These are phyloP conservation scores for Protomyces pachydermus DNA, from an alignment of 1,139 yeast genomes.

Conservation along the genomic window DNA sequence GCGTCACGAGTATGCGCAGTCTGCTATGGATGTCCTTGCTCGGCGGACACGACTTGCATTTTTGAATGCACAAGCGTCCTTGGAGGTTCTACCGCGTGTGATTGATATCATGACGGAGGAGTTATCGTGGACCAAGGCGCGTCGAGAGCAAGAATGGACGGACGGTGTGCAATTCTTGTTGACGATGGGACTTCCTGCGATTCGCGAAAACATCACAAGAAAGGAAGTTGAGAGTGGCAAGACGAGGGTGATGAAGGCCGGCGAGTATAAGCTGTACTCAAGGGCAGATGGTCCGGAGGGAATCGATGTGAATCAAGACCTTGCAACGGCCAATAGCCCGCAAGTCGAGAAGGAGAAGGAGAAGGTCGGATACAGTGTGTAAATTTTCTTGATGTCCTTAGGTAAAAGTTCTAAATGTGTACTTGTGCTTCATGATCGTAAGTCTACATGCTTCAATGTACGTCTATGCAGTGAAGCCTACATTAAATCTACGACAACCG, in stretches of 20 bases:
- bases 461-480: too few relatives aligned
- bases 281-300: conserved; percentile 25
- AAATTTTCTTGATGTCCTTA: background rate
- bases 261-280: conserved; percentile 13
- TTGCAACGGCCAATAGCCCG: conserved; percentile 11
- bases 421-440: too few relatives aligned
- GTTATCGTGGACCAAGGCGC: conserved; percentile 63
- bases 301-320: conserved; percentile 12
- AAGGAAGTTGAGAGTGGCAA: conserved; percentile 31
- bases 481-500: too few relatives aligned
- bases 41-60: conserved; percentile 93
- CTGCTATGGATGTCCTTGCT: conserved; percentile 84
- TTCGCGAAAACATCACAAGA: conserved; percentile 26
- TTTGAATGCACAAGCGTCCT: conserved; percentile 81
- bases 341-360: background rate
- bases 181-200: conserved; percentile 42
- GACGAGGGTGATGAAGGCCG: conserved; percentile 5
- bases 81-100: conserved; percentile 74
- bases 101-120: conserved; percentile 80
- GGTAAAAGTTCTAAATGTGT: too few relatives aligned
- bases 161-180: conserved; percentile 40
- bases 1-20: conserved; percentile 77
- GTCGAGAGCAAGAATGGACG: conserved; percentile 50
- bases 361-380: background rate
- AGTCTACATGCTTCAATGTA: too few relatives aligned